Evolutionary conservation across 257 asterid genomes (phyloP).

Genomic region (Leonotis leonurus): DNA sequence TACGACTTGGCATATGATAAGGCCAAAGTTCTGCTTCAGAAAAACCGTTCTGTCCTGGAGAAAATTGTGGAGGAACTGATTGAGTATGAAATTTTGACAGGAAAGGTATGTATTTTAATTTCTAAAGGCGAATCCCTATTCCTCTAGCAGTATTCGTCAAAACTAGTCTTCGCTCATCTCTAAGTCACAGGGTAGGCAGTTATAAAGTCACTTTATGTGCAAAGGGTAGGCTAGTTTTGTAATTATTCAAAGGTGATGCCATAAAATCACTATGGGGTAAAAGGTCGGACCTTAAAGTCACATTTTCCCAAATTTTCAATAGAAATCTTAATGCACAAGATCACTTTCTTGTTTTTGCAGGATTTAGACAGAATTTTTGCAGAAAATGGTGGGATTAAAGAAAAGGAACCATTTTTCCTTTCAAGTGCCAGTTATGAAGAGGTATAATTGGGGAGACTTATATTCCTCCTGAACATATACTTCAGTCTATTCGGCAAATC

Average conservation of each 20-base stretch:
- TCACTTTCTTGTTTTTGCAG: conserved; percentile 36
- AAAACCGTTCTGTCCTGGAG: conserved; percentile 60
- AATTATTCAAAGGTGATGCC: no score
- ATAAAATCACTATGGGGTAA: no score
- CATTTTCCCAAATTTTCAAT: no score
- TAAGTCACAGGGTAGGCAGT: background rate
- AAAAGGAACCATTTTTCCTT: conserved; percentile 79
- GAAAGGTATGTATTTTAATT: conserved; percentile 56
- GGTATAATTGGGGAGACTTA: no score
- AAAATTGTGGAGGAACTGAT: conserved; percentile 82
- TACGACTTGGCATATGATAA: conserved; percentile 76
- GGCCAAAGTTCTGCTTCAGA: conserved; percentile 67
- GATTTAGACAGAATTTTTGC: conserved; percentile 71
- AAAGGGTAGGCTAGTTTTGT: no score
- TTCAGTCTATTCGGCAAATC: background rate
- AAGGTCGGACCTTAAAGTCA: no score
- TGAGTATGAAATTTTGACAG: conserved; percentile 67
- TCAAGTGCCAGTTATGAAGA: conserved; percentile 37
- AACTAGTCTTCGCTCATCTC: background rate
- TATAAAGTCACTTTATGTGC: no score
- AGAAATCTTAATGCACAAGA: background rate
- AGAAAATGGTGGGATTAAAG: conserved; percentile 61
- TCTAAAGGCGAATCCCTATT: background rate
- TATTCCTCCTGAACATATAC: background rate
- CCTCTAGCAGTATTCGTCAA: conserved; percentile 1